Evolutionary conservation across 305 asterid species (phyloP).

Genomic region (Plantago rigida): DNA sequence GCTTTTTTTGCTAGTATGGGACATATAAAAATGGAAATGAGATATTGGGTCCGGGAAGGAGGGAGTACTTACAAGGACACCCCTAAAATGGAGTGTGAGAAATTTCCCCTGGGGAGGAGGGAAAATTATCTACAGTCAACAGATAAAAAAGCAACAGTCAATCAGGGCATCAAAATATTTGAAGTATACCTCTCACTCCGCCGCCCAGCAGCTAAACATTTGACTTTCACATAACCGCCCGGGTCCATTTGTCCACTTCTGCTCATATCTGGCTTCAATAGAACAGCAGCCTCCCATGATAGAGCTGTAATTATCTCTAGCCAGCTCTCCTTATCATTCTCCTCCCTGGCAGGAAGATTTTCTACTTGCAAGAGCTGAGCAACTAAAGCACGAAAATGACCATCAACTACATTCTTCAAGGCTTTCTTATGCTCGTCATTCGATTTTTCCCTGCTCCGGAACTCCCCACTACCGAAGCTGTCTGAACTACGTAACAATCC

Average conservation of each 20-base stretch:
- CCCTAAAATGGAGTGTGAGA: too few relatives aligned
- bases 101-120: too few relatives aligned
- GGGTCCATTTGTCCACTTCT: slow-evolving; percentile 97
- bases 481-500: slow-evolving; percentile 54
- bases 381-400: slow-evolving; percentile 87
- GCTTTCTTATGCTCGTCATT: slow-evolving; percentile 75
- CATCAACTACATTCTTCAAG: slow-evolving; percentile 78
- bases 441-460: slow-evolving; percentile 64
- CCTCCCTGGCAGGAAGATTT: slow-evolving; percentile 63
- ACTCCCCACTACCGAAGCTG: slow-evolving; percentile 83
- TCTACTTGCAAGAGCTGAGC: slow-evolving; percentile 93
- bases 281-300: slow-evolving; percentile 95
- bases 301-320: slow-evolving; percentile 74
- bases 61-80: too few relatives aligned
- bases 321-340: slow-evolving; percentile 77
- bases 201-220: slow-evolving; percentile 83
- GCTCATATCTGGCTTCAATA: slow-evolving; percentile 84
- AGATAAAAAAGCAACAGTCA: slow-evolving; percentile 18
- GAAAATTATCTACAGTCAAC: neutral
- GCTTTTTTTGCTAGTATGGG: too few relatives aligned
- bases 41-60: too few relatives aligned
- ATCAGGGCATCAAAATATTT: slow-evolving; percentile 17
- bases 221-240: slow-evolving; percentile 84
- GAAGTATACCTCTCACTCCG: slow-evolving; percentile 70
- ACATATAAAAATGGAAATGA: too few relatives aligned